Percentiles rank a stretch among this genome's conserved stretches.
Conservation (phyloP, 2,329 filamentous ascomycete genomes). For the Calonectria henricotiae region DNA sequence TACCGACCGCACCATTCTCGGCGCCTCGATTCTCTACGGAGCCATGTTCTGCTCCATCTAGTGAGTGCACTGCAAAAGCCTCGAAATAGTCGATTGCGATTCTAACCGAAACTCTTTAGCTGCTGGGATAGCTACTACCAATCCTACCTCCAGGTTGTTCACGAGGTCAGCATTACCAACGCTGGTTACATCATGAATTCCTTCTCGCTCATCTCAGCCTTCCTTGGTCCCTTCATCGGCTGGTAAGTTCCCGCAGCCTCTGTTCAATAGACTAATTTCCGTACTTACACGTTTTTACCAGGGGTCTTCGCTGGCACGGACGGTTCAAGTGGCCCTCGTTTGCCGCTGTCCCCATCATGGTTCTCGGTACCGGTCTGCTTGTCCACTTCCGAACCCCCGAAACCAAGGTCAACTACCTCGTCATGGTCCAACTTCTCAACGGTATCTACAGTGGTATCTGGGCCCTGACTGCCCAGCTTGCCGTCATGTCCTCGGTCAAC, state of each 20-base stretch:
- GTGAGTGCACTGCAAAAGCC: constrained; percentile 8
- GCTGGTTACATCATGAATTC: constrained; percentile 67
- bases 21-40: constrained; percentile 61
- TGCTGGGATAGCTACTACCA: constrained; percentile 66
- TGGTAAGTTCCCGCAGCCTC: constrained; percentile 31
- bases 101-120: constrained; percentile 66
- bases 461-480: constrained; percentile 68
- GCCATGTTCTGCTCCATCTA: constrained; percentile 60
- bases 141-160: constrained; percentile 69
- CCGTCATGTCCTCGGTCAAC: constrained; percentile 70
- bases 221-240: constrained; percentile 66
- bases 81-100: constrained; percentile 64
- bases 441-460: constrained; percentile 63
- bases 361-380: constrained; percentile 66
- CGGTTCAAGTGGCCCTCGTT: constrained; percentile 68
- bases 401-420: constrained; percentile 62
- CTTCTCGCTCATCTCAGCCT: constrained; percentile 66
- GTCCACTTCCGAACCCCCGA: constrained; percentile 56
- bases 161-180: constrained; percentile 64
- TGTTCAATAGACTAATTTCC: too few relatives aligned
- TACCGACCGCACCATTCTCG: constrained; percentile 65
- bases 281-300: neutral
- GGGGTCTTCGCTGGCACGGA: constrained; percentile 66
- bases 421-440: constrained; percentile 69
- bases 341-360: constrained; percentile 70